Evolutionary conservation across 202 grass and related monocot species (phyloP).

Genomic region (Tripidium arundinaceum): DNA sequence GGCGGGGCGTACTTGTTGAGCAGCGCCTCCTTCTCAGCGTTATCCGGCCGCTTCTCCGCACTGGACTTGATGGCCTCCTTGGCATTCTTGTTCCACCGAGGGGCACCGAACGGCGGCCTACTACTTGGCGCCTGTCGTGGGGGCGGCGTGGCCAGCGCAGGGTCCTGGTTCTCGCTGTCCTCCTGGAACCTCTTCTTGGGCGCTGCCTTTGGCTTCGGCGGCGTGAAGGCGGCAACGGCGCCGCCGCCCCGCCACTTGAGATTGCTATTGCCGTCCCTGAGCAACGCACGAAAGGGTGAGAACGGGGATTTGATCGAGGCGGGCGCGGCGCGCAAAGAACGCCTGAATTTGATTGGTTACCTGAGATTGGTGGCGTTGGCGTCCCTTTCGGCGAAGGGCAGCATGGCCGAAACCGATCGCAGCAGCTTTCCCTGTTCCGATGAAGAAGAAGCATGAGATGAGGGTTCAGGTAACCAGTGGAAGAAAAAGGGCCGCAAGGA

Average conservation of each 20-base stretch:
- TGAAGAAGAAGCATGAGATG: conserved; percentile 5
- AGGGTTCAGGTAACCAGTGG: background rate
- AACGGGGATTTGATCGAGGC: background rate
- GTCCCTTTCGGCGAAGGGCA: conserved; percentile 67
- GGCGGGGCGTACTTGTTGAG: conserved; percentile 40
- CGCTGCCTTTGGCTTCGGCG: conserved; percentile 44
- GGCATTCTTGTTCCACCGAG: conserved; percentile 51
- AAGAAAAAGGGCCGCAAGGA: background rate
- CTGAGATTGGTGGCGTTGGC: conserved; percentile 39
- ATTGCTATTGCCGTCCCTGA: conserved; percentile 44
- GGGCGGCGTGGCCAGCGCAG: conserved; percentile 52
- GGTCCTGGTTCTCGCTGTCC: conserved; percentile 87
- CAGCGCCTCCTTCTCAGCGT: conserved; percentile 52
- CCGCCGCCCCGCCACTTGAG: conserved; percentile 58
- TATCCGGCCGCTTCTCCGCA: conserved; percentile 41
- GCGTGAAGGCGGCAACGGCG: conserved; percentile 30
- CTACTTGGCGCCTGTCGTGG: conserved; percentile 24
- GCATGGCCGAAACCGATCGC: conserved; percentile 70
- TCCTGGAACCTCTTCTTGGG: conserved; percentile 57
- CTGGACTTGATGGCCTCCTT: conserved; percentile 91
- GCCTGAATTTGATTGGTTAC: conserved; percentile 1
- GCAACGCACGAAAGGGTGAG: background rate
- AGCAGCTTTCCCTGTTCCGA: conserved; percentile 60
- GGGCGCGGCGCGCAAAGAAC: background rate
- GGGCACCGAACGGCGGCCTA: conserved; percentile 49